Percentiles rank a stretch among this genome's conserved stretches.
These are phyloP conservation scores for Aegilops speltoides DNA, from an alignment of 176 grass and related monocot species.

Conservation along the genomic window DNA sequence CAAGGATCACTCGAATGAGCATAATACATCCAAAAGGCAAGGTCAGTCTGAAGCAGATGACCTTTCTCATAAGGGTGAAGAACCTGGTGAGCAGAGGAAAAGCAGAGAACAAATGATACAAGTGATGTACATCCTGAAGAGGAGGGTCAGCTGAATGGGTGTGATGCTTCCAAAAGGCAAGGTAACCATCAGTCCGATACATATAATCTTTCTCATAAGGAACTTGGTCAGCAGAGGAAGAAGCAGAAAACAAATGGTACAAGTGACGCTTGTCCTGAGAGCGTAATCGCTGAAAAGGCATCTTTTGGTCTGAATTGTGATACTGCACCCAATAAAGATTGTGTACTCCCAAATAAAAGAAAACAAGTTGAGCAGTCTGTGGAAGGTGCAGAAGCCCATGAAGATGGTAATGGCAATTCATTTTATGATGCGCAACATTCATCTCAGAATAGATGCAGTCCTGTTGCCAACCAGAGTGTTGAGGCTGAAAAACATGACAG, in stretches of 20 bases:
- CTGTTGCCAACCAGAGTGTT: conserved; percentile 17
- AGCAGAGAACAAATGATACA: background rate
- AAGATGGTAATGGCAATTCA: conserved; percentile 26
- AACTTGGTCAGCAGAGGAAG: conserved; percentile 13
- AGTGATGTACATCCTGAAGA: background rate
- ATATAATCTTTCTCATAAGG: conserved; percentile 4
- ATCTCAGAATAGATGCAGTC: conserved; percentile 18
- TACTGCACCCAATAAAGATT: conserved; percentile 1
- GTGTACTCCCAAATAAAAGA: conserved; percentile 15
- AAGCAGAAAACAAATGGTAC: conserved; percentile 32
- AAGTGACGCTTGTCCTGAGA: background rate
- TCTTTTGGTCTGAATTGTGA: background rate
- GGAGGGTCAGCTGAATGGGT: background rate
- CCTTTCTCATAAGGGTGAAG: background rate
- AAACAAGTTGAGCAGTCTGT: conserved; percentile 14
- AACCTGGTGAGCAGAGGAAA: conserved; percentile 12
- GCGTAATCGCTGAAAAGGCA: conserved; percentile 6
- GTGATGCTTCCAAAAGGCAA: conserved; percentile 2
- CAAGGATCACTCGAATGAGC: background rate
- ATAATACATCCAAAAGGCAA: background rate
- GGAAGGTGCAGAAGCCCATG: conserved; percentile 20
- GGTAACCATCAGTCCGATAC: background rate
- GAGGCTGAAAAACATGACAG: conserved; percentile 7
- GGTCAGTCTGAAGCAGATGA: background rate
- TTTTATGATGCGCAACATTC: conserved; percentile 10